Percentiles rank a stretch among this genome's conserved stretches.
phyloP scores from a whole-genome alignment of 1,284 basidiomycete genomes.

The Apiotrichum mycotoxinovorans region DNA sequence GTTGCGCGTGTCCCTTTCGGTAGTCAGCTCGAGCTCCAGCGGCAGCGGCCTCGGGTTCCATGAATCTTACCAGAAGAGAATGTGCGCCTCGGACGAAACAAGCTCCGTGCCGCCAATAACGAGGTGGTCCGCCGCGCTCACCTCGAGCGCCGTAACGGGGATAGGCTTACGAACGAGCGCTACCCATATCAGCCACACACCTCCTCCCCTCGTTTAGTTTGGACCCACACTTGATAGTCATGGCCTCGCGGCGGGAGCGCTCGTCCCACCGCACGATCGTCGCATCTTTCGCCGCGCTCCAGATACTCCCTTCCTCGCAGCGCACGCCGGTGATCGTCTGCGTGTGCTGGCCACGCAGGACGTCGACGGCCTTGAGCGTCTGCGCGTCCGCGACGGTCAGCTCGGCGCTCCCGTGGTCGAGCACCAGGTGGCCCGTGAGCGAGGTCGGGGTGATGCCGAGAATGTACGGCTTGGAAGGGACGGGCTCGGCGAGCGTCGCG shows the following conservation, averaged over 20 bases:
- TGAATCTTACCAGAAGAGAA: constrained; percentile 49
- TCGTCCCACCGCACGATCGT: constrained; percentile 48
- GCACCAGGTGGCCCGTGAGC: constrained; percentile 39
- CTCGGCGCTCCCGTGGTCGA: constrained; percentile 36
- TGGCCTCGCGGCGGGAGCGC: constrained; percentile 33
- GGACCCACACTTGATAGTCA: constrained; percentile 41
- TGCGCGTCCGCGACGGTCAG: constrained; percentile 45
- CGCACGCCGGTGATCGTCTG: constrained; percentile 33
- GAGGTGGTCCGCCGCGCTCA: constrained; percentile 43
- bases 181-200: constrained; percentile 12
- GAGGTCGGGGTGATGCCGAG: constrained; percentile 43
- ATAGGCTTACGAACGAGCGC: constrained; percentile 44
- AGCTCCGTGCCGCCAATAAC: constrained; percentile 53
- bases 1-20: constrained; percentile 50
- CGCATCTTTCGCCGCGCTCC: constrained; percentile 44
- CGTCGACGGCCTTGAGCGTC: constrained; percentile 40
- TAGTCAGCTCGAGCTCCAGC: background rate
- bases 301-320: constrained; percentile 34
- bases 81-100: constrained; percentile 51
- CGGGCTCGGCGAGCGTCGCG: constrained; percentile 33
- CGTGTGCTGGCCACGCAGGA: constrained; percentile 36
- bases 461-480: constrained; percentile 42
- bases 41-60: too few relatives aligned
- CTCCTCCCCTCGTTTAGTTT: background rate
- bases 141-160: constrained; percentile 44